Evolutionary conservation across 331 rosid species (phyloP).

Genomic region (Arachis monticola): DNA sequence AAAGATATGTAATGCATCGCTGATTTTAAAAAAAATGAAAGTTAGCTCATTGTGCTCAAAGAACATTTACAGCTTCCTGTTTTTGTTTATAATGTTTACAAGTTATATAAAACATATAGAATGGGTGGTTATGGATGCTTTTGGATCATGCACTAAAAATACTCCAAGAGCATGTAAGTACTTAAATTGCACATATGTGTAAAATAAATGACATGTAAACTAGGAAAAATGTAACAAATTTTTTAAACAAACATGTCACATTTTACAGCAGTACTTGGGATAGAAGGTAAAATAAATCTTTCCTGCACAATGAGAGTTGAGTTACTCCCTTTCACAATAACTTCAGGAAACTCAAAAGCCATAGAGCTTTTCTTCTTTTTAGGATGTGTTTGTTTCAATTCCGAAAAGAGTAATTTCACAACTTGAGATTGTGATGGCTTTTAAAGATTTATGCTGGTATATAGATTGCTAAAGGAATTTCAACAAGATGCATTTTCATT

Average conservation of each 20-base stretch:
- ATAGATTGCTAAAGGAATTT: too few species aligned
- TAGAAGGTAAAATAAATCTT: slow-evolving; percentile 1
- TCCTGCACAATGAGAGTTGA: background rate
- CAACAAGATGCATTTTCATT: background rate
- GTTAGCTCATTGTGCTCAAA: background rate
- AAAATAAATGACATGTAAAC: background rate
- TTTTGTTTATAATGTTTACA: too few species aligned
- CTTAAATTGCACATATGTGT: background rate
- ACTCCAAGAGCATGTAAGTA: too few species aligned
- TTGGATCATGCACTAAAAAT: too few species aligned
- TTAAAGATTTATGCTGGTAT: too few species aligned
- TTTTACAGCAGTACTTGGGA: background rate
- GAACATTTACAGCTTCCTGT: too few species aligned
- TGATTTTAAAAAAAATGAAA: background rate
- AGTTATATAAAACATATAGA: too few species aligned
- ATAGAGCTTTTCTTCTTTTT: background rate
- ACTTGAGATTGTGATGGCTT: too few species aligned
- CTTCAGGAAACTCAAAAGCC: background rate
- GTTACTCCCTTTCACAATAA: background rate
- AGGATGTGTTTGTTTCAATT: too few species aligned
- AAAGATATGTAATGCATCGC: background rate
- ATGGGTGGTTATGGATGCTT: too few species aligned
- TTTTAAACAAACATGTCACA: background rate
- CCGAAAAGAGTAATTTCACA: too few species aligned
- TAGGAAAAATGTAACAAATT: background rate